Percentiles rank a stretch among this genome's conserved stretches.
These are phyloP conservation scores for Pestalotiopsis sp. DNA, from an alignment of 2,329 filamentous ascomycete genomes.

Conservation along the genomic window DNA sequence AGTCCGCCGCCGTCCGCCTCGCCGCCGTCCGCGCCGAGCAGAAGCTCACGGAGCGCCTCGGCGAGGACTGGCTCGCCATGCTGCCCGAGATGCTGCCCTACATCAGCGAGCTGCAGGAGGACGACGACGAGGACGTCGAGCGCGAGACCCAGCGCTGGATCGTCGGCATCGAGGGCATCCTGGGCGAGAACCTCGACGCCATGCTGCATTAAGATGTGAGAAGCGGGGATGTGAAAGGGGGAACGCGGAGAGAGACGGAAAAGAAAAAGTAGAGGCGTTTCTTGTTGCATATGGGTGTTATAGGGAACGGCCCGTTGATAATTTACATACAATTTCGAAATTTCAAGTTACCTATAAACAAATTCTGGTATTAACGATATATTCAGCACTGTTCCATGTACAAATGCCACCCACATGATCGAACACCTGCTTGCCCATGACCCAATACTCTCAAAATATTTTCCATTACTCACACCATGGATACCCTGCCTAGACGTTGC, in stretches of 20 bases:
- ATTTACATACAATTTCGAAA: neutral
- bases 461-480: too few species aligned
- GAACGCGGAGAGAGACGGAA: neutral
- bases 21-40: constrained; percentile 83
- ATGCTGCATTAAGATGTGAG: constrained; percentile 73
- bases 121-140: constrained; percentile 94
- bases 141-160: constrained; percentile 90
- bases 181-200: constrained; percentile 87
- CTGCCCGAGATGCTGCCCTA: constrained; percentile 95
- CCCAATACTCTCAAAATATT: too few species aligned
- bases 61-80: constrained; percentile 91
- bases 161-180: constrained; percentile 80
- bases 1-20: constrained; percentile 71
- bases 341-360: neutral
- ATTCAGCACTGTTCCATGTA: too few species aligned
- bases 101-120: constrained; percentile 93
- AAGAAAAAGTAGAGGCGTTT: neutral
- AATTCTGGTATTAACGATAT: too few species aligned
- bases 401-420: too few species aligned
- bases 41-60: constrained; percentile 74
- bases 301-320: neutral
- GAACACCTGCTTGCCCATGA: too few species aligned
- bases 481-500: too few species aligned
- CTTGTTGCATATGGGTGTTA: neutral
- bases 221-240: neutral